These are phyloP conservation scores for Bolboschoenoplectus hybrid DNA, from an alignment of 202 grass and related monocot genomes.

Conservation along the genomic window DNA sequence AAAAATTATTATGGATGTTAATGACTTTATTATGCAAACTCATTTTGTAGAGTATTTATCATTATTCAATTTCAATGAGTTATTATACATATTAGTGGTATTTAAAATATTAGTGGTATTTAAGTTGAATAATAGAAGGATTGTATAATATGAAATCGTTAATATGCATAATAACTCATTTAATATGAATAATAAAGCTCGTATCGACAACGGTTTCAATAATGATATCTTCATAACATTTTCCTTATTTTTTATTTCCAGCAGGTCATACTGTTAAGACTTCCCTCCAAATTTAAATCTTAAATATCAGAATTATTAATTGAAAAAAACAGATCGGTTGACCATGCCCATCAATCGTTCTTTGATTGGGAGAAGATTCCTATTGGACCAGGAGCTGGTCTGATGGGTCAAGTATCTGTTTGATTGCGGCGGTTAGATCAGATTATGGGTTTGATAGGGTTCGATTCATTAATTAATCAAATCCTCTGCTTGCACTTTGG, in stretches of 20 bases:
- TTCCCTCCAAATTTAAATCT: constrained; percentile 3
- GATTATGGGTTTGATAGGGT: neutral
- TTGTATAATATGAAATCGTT: no score
- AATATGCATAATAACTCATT: no score
- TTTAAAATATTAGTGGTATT: no score
- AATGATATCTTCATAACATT: no score
- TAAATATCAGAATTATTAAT: neutral
- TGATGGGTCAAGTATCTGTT: neutral
- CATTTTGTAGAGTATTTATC: no score
- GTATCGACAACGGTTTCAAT: no score
- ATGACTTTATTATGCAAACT: no score
- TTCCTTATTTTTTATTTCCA: neutral
- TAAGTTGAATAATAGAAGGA: no score
- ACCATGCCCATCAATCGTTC: neutral
- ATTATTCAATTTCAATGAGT: no score
- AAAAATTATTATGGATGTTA: no score
- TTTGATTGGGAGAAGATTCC: neutral
- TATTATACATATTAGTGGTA: no score
- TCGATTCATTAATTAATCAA: neutral
- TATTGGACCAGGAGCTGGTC: neutral
- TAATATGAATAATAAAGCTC: no score
- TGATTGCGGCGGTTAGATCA: neutral
- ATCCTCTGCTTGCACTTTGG: neutral
- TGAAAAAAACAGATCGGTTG: neutral
- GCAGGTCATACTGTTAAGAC: neutral